Percentiles rank a stretch among this genome's conserved stretches.
Evolutionary conservation across 2,329 filamentous ascomycete species (phyloP).

Genomic region (Neurospora sp.): DNA sequence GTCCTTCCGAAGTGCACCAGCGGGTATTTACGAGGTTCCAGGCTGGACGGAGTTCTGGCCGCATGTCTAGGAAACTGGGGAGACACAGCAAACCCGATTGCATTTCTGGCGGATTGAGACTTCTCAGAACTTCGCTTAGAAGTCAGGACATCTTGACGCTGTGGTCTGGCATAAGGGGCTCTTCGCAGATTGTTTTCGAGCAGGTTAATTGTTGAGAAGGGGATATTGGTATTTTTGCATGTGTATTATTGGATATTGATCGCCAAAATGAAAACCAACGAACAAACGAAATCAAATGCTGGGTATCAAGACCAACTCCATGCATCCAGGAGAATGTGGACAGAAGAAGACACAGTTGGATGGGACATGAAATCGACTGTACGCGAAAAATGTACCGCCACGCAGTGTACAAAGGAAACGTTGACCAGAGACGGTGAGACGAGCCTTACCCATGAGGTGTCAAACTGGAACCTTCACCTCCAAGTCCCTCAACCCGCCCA

Average conservation of each 20-base stretch:
- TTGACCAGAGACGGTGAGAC: not conserved
- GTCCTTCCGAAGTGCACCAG: not conserved
- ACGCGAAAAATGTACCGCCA: not conserved
- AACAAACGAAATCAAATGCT: not conserved
- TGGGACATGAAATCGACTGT: not conserved
- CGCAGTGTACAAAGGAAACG: not conserved
- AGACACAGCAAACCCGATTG: not conserved
- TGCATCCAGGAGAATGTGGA: not conserved
- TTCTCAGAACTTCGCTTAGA: not conserved
- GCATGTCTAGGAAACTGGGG: not conserved
- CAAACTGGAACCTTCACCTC: not conserved
- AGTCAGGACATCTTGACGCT: not conserved
- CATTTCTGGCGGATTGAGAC: not conserved
- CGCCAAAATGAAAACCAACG: not conserved
- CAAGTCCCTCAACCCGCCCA: slow-evolving; percentile 31
- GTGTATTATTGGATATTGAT: not conserved
- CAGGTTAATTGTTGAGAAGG: not conserved
- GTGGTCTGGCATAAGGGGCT: not conserved
- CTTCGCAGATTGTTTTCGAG: not conserved
- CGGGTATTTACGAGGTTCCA: not conserved
- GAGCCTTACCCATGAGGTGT: not conserved
- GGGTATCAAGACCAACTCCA: not conserved
- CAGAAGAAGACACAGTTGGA: not conserved
- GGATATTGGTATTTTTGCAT: not conserved
- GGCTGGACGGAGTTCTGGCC: not conserved